Evolutionary conservation across 2,329 filamentous ascomycete genomes (phyloP).

Genomic region (Dactylella cylindrospora): DNA sequence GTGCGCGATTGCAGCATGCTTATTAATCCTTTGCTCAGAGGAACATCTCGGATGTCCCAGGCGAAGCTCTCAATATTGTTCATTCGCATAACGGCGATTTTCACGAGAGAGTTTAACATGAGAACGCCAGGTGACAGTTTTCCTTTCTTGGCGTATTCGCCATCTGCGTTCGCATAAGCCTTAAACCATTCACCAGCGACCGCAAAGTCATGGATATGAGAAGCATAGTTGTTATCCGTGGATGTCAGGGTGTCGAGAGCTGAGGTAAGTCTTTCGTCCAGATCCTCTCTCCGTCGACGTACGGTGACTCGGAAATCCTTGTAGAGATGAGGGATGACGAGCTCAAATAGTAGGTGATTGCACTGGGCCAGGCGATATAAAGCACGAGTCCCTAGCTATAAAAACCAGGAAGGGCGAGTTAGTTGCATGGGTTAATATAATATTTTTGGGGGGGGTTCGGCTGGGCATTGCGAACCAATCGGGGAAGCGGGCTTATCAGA

Average conservation of each 20-base stretch:
- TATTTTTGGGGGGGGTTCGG: too few relatives aligned
- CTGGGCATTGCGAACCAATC: background rate
- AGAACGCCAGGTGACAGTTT: conserved; percentile 43
- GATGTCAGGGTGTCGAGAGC: conserved; percentile 41
- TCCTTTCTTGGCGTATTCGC: conserved; percentile 42
- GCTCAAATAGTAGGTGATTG: conserved; percentile 43
- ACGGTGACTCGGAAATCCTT: conserved; percentile 44
- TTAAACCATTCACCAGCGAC: conserved; percentile 44
- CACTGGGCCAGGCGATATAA: conserved; percentile 42
- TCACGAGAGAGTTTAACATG: conserved; percentile 44
- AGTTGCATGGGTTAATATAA: too few relatives aligned
- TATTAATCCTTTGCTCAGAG: conserved; percentile 40
- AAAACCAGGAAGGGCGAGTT: background rate
- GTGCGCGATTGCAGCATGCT: conserved; percentile 38
- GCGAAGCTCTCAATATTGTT: conserved; percentile 43
- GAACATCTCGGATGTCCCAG: conserved; percentile 42
- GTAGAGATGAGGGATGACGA: conserved; percentile 43
- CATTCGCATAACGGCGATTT: conserved; percentile 43
- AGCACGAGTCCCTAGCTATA: conserved; percentile 38
- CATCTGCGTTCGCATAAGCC: conserved; percentile 35
- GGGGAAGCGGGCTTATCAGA: background rate
- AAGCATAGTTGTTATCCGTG: conserved; percentile 40
- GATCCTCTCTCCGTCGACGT: conserved; percentile 36
- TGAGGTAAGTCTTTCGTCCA: conserved; percentile 40
- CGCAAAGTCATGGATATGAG: conserved; percentile 42